phyloP scores from a whole-genome alignment of 2,329 filamentous ascomycete species.

The Keithomyces neogunnii region DNA sequence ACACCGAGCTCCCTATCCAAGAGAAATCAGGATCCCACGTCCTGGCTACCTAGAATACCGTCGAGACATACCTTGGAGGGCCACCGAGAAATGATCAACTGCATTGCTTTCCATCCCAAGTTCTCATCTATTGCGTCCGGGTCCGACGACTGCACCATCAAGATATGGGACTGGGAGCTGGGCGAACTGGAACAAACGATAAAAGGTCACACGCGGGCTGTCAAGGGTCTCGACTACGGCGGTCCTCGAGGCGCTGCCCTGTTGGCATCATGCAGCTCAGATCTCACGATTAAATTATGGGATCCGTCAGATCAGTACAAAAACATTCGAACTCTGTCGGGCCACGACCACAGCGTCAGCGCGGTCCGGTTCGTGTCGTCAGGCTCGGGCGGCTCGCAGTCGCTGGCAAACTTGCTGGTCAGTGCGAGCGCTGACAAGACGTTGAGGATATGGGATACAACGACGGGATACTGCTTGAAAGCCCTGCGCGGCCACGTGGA shows the following conservation, averaged over 20 bases:
- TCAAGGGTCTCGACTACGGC: slow-evolving; percentile 84
- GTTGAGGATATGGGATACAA: slow-evolving; percentile 81
- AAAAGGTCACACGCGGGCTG: slow-evolving; percentile 84
- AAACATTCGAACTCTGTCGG: slow-evolving; percentile 83
- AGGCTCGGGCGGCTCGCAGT: slow-evolving; percentile 66
- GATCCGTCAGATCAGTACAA: slow-evolving; percentile 87
- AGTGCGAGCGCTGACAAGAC: slow-evolving; percentile 79
- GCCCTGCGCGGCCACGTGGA: slow-evolving; percentile 74
- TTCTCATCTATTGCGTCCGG: slow-evolving; percentile 87
- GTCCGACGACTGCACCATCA: slow-evolving; percentile 88
- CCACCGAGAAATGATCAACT: slow-evolving; percentile 73
- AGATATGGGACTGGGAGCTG: slow-evolving; percentile 95
- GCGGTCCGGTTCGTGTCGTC: slow-evolving; percentile 80
- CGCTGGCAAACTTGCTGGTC: slow-evolving; percentile 73
- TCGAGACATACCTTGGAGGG: slow-evolving; percentile 76
- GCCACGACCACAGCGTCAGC: slow-evolving; percentile 85
- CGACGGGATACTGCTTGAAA: slow-evolving; percentile 82
- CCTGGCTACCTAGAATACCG: slow-evolving; percentile 80
- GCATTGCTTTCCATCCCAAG: slow-evolving; percentile 84
- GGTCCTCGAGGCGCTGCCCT: slow-evolving; percentile 73
- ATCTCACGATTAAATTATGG: slow-evolving; percentile 92
- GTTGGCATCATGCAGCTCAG: slow-evolving; percentile 56
- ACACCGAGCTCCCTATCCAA: slow-evolving; percentile 63
- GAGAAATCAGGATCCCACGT: slow-evolving; percentile 73
- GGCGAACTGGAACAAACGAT: slow-evolving; percentile 85